A percentile compares a stretch with the other conserved stretches of the same genome.
These are phyloP conservation scores for Adansonia grandidieri DNA, from an alignment of 441 rosid genomes.

Conservation along the genomic window DNA sequence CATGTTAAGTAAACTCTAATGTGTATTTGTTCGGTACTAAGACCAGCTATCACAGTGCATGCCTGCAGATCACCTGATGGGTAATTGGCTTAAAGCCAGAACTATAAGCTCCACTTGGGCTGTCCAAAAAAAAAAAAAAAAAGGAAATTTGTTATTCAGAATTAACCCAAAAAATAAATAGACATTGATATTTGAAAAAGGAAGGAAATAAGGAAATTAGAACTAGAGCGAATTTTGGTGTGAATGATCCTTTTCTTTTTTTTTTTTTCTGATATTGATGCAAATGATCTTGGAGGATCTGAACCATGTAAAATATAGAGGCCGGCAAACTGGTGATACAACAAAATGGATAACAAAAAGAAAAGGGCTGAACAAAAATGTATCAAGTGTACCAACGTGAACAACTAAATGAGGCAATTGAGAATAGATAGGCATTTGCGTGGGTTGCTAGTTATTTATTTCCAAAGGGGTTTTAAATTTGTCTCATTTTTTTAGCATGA, in stretches of 20 bases:
- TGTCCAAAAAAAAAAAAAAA: slow-evolving; percentile 35
- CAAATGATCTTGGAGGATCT: neutral
- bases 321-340: neutral
- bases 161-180: neutral
- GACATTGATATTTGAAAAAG: neutral
- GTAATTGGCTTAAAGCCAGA: slow-evolving; percentile 94
- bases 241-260: too few relatives aligned
- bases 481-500: neutral
- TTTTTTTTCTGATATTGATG: too few relatives aligned
- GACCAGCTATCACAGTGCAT: slow-evolving; percentile 39
- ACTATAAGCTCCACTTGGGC: slow-evolving; percentile 97
- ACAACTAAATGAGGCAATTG: neutral
- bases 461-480: neutral
- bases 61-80: slow-evolving; percentile 92
- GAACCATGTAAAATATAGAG: neutral
- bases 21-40: slow-evolving; percentile 21
- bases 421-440: neutral
- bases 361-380: neutral
- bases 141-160: slow-evolving; percentile 10
- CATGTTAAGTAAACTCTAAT: neutral
- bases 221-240: neutral
- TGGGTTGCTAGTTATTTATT: neutral
- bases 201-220: neutral
- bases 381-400: neutral
- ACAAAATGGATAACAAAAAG: neutral